Evolutionary conservation across 257 asterid species (phyloP).

Genomic region (Asclepias syriaca): DNA sequence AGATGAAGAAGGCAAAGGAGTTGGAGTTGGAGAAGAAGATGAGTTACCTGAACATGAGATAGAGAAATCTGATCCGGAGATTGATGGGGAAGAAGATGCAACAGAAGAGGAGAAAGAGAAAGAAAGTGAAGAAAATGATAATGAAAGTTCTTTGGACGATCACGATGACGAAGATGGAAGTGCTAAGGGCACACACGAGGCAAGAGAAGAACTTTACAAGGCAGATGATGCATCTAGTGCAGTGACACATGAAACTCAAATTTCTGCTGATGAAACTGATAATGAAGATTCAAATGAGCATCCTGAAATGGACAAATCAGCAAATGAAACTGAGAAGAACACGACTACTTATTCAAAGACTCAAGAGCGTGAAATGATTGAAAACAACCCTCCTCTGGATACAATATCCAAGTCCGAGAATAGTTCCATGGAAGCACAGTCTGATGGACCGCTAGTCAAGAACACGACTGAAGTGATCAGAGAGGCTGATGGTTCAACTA

Average conservation of each 20-base stretch:
- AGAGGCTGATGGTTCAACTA: slow-evolving; percentile 22
- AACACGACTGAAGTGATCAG: slow-evolving; percentile 25
- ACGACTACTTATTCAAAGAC: slow-evolving; percentile 28
- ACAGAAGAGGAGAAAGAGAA: slow-evolving; percentile 43
- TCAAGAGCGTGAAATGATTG: slow-evolving; percentile 30
- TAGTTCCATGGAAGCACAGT: slow-evolving; percentile 18
- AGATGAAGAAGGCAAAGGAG: slow-evolving; percentile 34
- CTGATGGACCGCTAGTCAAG: slow-evolving; percentile 16
- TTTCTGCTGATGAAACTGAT: slow-evolving; percentile 28
- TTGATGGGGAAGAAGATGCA: slow-evolving; percentile 41
- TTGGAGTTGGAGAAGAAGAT: slow-evolving; percentile 39
- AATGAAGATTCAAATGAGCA: slow-evolving; percentile 29
- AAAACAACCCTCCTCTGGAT: slow-evolving; percentile 23
- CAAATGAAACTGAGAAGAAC: slow-evolving; percentile 23
- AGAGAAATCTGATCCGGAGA: slow-evolving; percentile 58
- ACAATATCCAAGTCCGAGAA: slow-evolving; percentile 19
- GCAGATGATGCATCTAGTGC: slow-evolving; percentile 99
- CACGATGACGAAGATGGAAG: slow-evolving; percentile 39
- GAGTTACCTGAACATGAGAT: slow-evolving; percentile 49
- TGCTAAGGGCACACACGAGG: slow-evolving; percentile 43
- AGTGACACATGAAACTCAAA: slow-evolving; percentile 59
- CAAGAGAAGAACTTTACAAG: slow-evolving; percentile 82
- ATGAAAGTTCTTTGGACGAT: slow-evolving; percentile 34
- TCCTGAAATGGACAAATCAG: slow-evolving; percentile 21
- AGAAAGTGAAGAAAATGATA: slow-evolving; percentile 44